Percentiles rank a stretch among this genome's conserved stretches.
Evolutionary conservation across 176 grass and related monocot genomes (phyloP).

Genomic region (Puccinellia tenuiflora): DNA sequence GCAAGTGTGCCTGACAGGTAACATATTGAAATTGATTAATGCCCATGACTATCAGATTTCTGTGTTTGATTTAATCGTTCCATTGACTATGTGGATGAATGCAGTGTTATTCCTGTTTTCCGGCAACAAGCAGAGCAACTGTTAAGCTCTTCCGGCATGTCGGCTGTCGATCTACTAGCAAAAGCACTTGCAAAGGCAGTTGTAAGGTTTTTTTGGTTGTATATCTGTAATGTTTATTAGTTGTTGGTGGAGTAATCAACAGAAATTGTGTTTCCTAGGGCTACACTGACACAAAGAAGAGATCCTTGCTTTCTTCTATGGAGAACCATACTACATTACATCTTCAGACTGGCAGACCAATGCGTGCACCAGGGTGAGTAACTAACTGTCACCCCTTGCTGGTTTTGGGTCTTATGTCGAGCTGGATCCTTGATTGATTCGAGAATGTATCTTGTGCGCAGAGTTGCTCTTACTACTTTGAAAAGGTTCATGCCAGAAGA

Average conservation of each 20-base stretch:
- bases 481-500: slow-evolving; percentile 89
- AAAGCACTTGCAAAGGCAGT: slow-evolving; percentile 97
- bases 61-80: not conserved
- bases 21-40: not conserved
- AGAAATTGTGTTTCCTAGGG: slow-evolving; percentile 44
- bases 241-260: no score
- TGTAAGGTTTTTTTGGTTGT: slow-evolving; percentile 38
- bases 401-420: not conserved
- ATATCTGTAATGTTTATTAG: not conserved
- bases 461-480: slow-evolving; percentile 69
- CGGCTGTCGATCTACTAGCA: slow-evolving; percentile 69
- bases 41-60: not conserved
- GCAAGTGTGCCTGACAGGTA: slow-evolving; percentile 87
- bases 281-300: slow-evolving; percentile 91
- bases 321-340: slow-evolving; percentile 73
- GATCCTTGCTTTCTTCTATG: slow-evolving; percentile 87
- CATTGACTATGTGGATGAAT: slow-evolving; percentile 14
- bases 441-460: slow-evolving; percentile 16
- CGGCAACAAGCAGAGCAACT: slow-evolving; percentile 83
- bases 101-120: slow-evolving; percentile 95
- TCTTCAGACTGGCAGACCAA: slow-evolving; percentile 57
- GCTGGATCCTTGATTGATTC: not conserved
- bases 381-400: not conserved
- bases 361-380: slow-evolving; percentile 79
- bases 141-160: slow-evolving; percentile 58